Percentiles rank a stretch among this genome's conserved stretches.
Evolutionary conservation across 345 rosid genomes (phyloP).

Genomic region (Sisymbrium altissimum): DNA sequence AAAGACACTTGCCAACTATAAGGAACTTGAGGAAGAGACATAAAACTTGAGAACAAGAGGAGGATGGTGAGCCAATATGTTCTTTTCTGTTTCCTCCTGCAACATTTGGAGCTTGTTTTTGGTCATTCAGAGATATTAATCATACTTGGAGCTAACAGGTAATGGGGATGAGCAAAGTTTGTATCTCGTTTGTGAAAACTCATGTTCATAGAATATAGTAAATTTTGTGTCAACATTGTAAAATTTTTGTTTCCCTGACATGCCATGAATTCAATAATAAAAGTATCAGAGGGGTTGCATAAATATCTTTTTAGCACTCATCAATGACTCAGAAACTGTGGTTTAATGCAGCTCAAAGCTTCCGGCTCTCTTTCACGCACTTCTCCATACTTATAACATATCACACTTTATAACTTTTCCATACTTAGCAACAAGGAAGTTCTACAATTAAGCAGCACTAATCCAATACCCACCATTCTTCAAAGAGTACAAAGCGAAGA

Average conservation of each 20-base stretch:
- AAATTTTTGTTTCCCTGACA: background rate
- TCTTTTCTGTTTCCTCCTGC: constrained; percentile 4
- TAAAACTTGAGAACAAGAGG: constrained; percentile 39
- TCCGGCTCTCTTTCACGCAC: constrained; percentile 1
- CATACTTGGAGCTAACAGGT: constrained; percentile 24
- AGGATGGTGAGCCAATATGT: background rate
- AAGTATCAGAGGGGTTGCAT: background rate
- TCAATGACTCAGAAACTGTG: background rate
- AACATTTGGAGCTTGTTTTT: constrained; percentile 16
- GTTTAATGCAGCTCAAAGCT: background rate
- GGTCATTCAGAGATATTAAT: constrained; percentile 4
- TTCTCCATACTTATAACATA: background rate
- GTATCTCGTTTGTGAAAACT: constrained; percentile 18
- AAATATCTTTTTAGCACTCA: background rate
- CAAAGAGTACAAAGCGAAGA: background rate
- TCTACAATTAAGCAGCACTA: constrained; percentile 2
- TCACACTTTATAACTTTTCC: background rate
- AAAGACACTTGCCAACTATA: constrained; percentile 45
- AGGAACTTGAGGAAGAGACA: constrained; percentile 58
- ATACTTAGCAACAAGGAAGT: constrained; percentile 1
- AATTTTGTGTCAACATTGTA: constrained; percentile 23
- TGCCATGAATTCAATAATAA: background rate
- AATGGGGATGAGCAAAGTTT: constrained; percentile 9
- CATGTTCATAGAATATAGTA: constrained; percentile 23
- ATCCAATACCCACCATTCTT: background rate